Percentiles rank a stretch among this genome's conserved stretches.
These are phyloP conservation scores for Nemania sp. DNA, from an alignment of 2,329 filamentous ascomycete species.

Conservation along the genomic window DNA sequence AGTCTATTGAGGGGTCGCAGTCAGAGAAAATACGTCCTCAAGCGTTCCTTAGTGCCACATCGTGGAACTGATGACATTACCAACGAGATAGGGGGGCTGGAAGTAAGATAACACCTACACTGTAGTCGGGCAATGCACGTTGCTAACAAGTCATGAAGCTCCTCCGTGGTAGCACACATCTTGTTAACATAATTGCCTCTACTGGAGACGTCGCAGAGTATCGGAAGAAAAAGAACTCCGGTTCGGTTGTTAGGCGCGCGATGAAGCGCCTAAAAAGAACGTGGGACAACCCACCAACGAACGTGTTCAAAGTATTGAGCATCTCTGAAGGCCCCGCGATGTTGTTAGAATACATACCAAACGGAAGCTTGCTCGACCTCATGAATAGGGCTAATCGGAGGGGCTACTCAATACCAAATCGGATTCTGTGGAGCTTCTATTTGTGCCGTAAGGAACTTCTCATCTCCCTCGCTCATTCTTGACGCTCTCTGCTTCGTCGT, in stretches of 20 bases:
- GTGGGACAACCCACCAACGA: constrained; percentile 1
- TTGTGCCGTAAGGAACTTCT: constrained; percentile 14
- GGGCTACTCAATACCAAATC: constrained; percentile 5
- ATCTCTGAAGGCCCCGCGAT: constrained; percentile 9
- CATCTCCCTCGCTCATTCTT: too few relatives aligned
- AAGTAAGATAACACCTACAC: neutral
- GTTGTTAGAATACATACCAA: constrained; percentile 18
- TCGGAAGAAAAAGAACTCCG: neutral
- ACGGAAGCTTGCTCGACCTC: neutral
- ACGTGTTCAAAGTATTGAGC: constrained; percentile 1
- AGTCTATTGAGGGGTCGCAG: neutral
- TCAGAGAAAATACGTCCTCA: constrained; percentile 11
- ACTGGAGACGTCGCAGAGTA: neutral
- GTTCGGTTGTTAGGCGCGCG: neutral
- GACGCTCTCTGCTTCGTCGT: neutral
- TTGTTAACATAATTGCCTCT: neutral
- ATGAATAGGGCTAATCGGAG: neutral
- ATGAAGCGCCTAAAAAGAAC: neutral
- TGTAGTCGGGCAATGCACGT: neutral
- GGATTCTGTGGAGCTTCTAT: constrained; percentile 18
- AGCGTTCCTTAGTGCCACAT: neutral
- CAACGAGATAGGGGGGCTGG: neutral
- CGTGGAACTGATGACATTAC: neutral
- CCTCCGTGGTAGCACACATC: constrained; percentile 4
- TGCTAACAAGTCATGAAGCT: neutral